Evolutionary conservation across 345 rosid genomes (phyloP), one percentile per base, ranked within the genome.

Genomic region (Eucalyptus microcorys): DNA sequence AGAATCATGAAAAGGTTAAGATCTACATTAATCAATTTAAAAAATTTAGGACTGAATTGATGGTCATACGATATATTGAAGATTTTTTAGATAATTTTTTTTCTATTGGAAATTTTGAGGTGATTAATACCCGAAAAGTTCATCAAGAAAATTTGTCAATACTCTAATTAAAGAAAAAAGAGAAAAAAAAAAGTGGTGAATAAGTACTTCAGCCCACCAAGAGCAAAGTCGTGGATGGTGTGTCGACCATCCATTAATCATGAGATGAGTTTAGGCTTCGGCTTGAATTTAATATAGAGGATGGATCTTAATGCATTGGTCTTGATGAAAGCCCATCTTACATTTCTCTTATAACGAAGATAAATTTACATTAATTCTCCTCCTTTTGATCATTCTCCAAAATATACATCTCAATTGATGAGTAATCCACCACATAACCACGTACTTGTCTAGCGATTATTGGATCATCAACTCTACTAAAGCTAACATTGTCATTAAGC

Each of bases 61-160:
- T 30, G 15, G 4, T 1, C 1, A 1, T 12, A 30, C 0, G 0
- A 61, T 59, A 27, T 27, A 1, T 59, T 27, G 27, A 59, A 3
- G 8, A 57, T 13, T 61, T 59, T 30, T 30, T 61, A 0, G 8
- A 61, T 6, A 30, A 27, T 5, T 59, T 59, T 52, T 52, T 21
- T 52, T 10, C 0, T 52, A 21, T 52, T 19, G 10, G 5, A 52
- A 3, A 59, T 59, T 6, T 27, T 59, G 68, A 52, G 26, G 17
- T 2, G 2, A 61, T 61, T 13, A 14, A 61, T 61, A 6, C 1
- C 0, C 4, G 0, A 30, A 27, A 59, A 59, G 15, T 59, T 12
- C 7, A 5, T 59, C 16, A 3, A 59, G 68, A 59, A 30, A 61
- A 61, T 61, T 61, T 30, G 32, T 61, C 68, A 61, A 61, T 6